Percentiles rank a stretch among this genome's conserved stretches.
Evolutionary conservation across 2,329 filamentous ascomycete species (phyloP).

Genomic region (Stagonosporopsis cucurbitacearum): DNA sequence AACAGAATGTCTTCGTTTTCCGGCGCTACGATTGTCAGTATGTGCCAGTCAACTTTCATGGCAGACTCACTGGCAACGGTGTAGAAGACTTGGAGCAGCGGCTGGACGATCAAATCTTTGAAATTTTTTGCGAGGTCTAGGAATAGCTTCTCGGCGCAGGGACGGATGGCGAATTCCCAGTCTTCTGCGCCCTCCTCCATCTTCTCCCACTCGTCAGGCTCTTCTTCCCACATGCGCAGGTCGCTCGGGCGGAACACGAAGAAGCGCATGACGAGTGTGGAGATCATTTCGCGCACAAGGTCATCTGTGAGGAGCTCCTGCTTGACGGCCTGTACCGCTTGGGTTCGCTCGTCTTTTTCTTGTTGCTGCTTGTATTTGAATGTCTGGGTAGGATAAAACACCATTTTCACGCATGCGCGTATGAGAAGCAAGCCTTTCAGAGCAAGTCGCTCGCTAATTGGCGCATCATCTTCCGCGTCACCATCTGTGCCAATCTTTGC

Average conservation of each 20-base stretch:
- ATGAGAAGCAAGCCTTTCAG: slow-evolving; percentile 84
- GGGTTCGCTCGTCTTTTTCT: slow-evolving; percentile 76
- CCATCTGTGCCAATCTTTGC: slow-evolving; percentile 55
- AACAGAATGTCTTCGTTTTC: slow-evolving; percentile 74
- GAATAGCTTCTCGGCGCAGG: slow-evolving; percentile 93
- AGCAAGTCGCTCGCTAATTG: slow-evolving; percentile 77
- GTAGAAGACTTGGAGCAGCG: slow-evolving; percentile 82
- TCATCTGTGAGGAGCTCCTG: slow-evolving; percentile 75
- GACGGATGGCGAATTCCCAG: slow-evolving; percentile 90
- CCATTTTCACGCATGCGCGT: slow-evolving; percentile 82
- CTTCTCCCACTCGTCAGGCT: slow-evolving; percentile 94
- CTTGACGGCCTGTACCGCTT: slow-evolving; percentile 73
- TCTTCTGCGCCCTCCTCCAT: slow-evolving; percentile 80
- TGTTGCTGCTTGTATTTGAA: slow-evolving; percentile 82
- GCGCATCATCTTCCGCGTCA: slow-evolving; percentile 56
- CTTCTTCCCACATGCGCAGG: slow-evolving; percentile 89
- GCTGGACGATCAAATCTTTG: slow-evolving; percentile 79
- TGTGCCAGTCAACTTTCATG: neutral
- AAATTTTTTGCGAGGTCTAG: slow-evolving; percentile 89
- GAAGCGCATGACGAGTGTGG: slow-evolving; percentile 82
- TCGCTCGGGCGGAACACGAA: slow-evolving; percentile 87
- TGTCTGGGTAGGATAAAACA: slow-evolving; percentile 78
- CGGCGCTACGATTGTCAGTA: slow-evolving; percentile 50
- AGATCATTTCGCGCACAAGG: slow-evolving; percentile 81
- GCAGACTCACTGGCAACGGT: slow-evolving; percentile 69